phyloP scores from a whole-genome alignment of 768 basidiomycete species.

The Amanita exitialis region DNA sequence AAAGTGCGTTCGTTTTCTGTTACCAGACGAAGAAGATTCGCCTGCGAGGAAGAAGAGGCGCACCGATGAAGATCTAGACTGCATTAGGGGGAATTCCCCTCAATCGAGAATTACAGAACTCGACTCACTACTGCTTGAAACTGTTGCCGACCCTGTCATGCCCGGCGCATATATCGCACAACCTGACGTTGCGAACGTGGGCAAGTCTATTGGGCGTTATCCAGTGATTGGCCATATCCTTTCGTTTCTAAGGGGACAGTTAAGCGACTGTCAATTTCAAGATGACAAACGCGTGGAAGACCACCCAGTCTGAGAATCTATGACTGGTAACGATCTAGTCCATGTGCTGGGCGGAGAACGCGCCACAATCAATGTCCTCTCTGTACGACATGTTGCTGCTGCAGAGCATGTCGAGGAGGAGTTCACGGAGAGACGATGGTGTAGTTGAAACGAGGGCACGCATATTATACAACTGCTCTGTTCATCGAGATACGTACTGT shows the following conservation, averaged over 20 bases:
- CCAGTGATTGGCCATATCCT: neutral
- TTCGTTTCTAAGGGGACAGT: neutral
- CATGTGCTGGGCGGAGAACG: neutral
- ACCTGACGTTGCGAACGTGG: neutral
- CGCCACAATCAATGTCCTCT: neutral
- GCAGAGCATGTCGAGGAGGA: neutral
- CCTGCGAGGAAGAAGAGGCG: conserved; percentile 1
- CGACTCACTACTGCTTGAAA: neutral
- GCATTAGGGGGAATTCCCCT: neutral
- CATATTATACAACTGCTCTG: neutral
- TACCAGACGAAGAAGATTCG: neutral
- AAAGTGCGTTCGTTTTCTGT: neutral
- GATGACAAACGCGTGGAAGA: neutral
- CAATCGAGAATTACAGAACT: neutral
- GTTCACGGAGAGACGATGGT: neutral
- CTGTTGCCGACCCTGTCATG: neutral
- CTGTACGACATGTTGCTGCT: neutral
- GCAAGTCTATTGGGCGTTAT: neutral
- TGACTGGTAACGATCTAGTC: neutral
- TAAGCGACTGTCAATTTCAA: too few relatives aligned
- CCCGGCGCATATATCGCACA: neutral
- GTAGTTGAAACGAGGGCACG: neutral
- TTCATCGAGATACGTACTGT: neutral
- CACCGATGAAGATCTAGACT: neutral
- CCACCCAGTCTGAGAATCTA: neutral